Percentiles rank a stretch among this genome's conserved stretches.
phyloP scores from a whole-genome alignment of 345 rosid species.

The Trapa bicornis region DNA sequence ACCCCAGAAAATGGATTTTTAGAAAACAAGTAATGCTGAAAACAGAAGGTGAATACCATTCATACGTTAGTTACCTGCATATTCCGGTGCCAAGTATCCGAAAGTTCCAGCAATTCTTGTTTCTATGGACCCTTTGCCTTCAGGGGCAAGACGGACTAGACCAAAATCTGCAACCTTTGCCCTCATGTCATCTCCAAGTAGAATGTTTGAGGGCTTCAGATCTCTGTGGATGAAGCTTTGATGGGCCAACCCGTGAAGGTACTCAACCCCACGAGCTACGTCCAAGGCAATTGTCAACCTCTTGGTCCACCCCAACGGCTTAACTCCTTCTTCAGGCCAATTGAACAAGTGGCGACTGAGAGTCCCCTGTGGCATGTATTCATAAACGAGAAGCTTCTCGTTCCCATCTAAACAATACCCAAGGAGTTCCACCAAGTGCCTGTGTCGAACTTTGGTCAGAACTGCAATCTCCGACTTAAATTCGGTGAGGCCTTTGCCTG shows the following conservation, averaged over 20 bases:
- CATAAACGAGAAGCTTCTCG: conserved; percentile 79
- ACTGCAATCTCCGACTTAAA: conserved; percentile 78
- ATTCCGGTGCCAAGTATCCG: conserved; percentile 89
- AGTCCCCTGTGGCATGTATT: conserved; percentile 84
- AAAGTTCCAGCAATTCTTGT: conserved; percentile 91
- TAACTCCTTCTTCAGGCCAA: conserved; percentile 51
- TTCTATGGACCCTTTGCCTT: conserved; percentile 69
- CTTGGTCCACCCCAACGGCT: conserved; percentile 67
- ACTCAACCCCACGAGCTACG: conserved; percentile 91
- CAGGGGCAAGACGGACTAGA: conserved; percentile 84
- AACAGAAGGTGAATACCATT: background rate
- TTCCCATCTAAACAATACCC: conserved; percentile 90
- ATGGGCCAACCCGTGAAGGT: conserved; percentile 77
- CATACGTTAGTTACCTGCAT: conserved; percentile 46
- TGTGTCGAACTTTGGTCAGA: conserved; percentile 71
- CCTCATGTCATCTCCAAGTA: conserved; percentile 82
- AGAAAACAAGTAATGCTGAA: background rate
- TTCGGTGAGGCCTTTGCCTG: conserved; percentile 58
- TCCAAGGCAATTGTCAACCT: conserved; percentile 76
- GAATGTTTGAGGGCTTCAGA: conserved; percentile 82
- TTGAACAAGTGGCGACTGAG: conserved; percentile 51
- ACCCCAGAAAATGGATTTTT: too few relatives aligned
- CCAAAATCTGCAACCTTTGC: conserved; percentile 92
- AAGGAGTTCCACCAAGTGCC: conserved; percentile 72
- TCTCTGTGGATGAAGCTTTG: conserved; percentile 90